A percentile compares a stretch with the other conserved stretches of the same genome.
phyloP scores from a whole-genome alignment of 2,329 filamentous ascomycete genomes.

The Aspergillus eucalypticola region DNA sequence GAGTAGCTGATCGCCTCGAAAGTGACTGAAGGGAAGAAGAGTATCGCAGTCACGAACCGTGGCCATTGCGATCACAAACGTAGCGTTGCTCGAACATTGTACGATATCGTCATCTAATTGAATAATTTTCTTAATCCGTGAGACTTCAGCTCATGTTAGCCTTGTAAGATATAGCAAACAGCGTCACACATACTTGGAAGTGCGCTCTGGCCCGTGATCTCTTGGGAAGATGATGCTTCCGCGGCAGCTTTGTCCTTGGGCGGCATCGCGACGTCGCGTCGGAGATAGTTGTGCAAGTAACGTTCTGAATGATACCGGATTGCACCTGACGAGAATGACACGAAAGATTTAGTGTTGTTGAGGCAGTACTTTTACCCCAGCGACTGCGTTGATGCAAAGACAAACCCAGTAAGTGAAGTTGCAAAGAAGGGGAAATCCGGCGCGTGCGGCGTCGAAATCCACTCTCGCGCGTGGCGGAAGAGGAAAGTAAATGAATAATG shows the following conservation, averaged over 20 bases:
- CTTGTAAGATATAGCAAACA: background rate
- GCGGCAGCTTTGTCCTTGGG: conserved; percentile 74
- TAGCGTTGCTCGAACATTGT: conserved; percentile 88
- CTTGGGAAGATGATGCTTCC: conserved; percentile 70
- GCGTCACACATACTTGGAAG: conserved; percentile 69
- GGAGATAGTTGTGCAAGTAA: background rate
- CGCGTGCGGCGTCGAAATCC: conserved; percentile 11
- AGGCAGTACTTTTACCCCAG: background rate
- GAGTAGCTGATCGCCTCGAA: conserved; percentile 3
- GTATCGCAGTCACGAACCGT: conserved; percentile 57
- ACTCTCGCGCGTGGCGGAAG: conserved; percentile 9
- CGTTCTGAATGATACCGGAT: background rate
- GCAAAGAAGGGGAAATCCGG: background rate
- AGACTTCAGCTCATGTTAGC: conserved; percentile 59
- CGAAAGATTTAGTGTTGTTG: background rate
- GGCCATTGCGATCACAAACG: conserved; percentile 89
- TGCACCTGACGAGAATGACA: background rate
- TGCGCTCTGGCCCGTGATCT: conserved; percentile 80
- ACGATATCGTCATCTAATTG: conserved; percentile 80
- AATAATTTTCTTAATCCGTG: conserved; percentile 95
- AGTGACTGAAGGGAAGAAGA: background rate
- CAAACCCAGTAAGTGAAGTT: background rate
- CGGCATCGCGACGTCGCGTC: conserved; percentile 61
- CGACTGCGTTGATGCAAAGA: background rate
- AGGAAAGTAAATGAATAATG: background rate